phyloP scores from a whole-genome alignment of 169 alveolate species.

The Plasmodium gonderi region DNA sequence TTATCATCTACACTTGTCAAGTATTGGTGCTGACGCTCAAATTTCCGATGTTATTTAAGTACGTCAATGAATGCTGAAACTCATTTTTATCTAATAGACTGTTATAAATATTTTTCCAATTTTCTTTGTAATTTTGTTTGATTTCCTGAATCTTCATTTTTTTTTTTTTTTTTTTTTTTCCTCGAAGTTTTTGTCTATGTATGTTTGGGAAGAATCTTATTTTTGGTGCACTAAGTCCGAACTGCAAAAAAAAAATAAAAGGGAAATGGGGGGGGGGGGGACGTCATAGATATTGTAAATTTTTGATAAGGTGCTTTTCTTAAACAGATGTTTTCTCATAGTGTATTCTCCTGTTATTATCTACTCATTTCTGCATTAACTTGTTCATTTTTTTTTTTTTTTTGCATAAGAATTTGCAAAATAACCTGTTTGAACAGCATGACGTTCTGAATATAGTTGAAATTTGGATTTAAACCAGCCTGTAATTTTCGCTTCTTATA shows the following conservation, averaged over 20 bases:
- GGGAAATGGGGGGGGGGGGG: not conserved
- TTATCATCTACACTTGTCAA: not conserved
- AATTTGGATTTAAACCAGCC: slow-evolving; percentile 55
- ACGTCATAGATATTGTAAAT: no score
- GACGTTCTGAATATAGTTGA: slow-evolving; percentile 51
- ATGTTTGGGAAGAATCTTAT: slow-evolving; percentile 38
- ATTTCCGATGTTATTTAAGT: slow-evolving; percentile 23
- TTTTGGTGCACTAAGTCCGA: slow-evolving; percentile 65
- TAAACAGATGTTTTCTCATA: no score
- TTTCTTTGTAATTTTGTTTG: slow-evolving; percentile 44
- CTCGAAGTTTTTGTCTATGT: slow-evolving; percentile 57
- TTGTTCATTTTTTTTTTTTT: no score
- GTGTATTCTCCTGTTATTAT: no score
- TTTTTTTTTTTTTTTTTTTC: slow-evolving; percentile 33
- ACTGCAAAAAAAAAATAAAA: slow-evolving; percentile 1
- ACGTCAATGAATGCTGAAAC: slow-evolving; percentile 3
- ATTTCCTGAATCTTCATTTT: not conserved
- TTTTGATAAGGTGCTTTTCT: no score
- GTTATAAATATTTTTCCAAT: slow-evolving; percentile 68
- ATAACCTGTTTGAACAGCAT: slow-evolving; percentile 71
- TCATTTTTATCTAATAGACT: slow-evolving; percentile 48
- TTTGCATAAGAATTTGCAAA: no score
- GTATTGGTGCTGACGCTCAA: slow-evolving; percentile 55
- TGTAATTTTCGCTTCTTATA: slow-evolving; percentile 61
- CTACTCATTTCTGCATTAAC: no score